A percentile compares a stretch with the other conserved stretches of the same genome.
Conservation (phyloP, 805 yeast species). For the Candida broadrunensis region DNA sequence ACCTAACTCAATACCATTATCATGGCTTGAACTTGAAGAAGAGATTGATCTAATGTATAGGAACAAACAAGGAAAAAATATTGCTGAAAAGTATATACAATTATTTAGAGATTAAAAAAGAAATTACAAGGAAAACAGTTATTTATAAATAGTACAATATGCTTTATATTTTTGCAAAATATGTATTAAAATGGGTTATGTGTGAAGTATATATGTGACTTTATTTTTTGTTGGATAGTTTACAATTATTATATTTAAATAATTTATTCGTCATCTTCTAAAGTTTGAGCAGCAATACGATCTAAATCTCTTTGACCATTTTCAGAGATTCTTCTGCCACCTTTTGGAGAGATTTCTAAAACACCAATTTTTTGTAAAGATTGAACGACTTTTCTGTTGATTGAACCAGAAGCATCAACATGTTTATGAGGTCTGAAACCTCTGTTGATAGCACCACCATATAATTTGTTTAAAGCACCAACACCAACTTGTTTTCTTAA, state of each 20-base stretch:
- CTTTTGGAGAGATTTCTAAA: constrained; percentile 92
- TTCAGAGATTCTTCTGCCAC: constrained; percentile 99
- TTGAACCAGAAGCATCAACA: constrained; percentile 98
- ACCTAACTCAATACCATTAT: constrained; percentile 52
- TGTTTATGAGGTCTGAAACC: constrained; percentile 98
- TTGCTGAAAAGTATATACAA: constrained; percentile 7
- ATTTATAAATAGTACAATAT: constrained; percentile 3
- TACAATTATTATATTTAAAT: too few species aligned
- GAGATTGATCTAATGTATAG: constrained; percentile 37
- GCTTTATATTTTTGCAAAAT: not conserved
- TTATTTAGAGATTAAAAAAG: constrained; percentile 1
- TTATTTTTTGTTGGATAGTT: too few species aligned
- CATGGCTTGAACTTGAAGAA: constrained; percentile 51
- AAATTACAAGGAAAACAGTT: constrained; percentile 3
- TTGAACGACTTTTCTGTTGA: constrained; percentile 98
- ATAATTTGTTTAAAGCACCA: constrained; percentile 97
- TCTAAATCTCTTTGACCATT: constrained; percentile 99
- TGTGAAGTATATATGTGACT: not conserved
- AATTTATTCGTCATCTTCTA: constrained; percentile 74
- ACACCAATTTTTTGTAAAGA: constrained; percentile 98
- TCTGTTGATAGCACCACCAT: constrained; percentile 99
- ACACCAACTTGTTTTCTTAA: constrained; percentile 99
- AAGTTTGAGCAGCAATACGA: constrained; percentile 99
- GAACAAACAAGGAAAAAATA: constrained; percentile 16
- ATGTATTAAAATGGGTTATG: not conserved